Evolutionary conservation across 768 basidiomycete genomes (phyloP).

Genomic region (Pleurotus djamor): DNA sequence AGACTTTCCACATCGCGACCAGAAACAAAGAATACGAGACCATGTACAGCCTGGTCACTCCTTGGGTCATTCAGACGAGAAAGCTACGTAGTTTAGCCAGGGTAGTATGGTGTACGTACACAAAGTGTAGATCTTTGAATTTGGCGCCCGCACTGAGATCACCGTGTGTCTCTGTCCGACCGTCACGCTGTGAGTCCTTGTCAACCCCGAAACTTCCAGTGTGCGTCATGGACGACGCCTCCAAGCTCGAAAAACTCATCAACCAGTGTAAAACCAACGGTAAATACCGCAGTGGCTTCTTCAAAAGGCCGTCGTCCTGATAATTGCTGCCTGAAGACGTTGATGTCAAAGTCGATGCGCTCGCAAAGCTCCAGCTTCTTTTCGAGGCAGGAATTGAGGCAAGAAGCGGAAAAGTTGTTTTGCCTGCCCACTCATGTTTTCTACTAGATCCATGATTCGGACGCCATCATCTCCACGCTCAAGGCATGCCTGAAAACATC

Average conservation of each 20-base stretch:
- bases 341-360: constrained; percentile 78
- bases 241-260: constrained; percentile 56
- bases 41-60: constrained; percentile 75
- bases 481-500: constrained; percentile 76
- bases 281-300: constrained; percentile 21
- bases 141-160: not conserved
- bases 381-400: constrained; percentile 76
- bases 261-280: constrained; percentile 67
- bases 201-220: constrained; percentile 7
- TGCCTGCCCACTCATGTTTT: constrained; percentile 11
- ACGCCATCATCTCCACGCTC: constrained; percentile 64
- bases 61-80: constrained; percentile 87
- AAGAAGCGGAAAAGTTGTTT: constrained; percentile 12
- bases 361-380: constrained; percentile 73
- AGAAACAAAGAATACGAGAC: constrained; percentile 93
- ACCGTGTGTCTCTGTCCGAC: too few species aligned
- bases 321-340: constrained; percentile 48
- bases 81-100: constrained; percentile 10
- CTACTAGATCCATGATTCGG: constrained; percentile 67
- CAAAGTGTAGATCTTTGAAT: not conserved
- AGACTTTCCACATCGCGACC: constrained; percentile 8
- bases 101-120: not conserved
- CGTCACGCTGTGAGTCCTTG: not conserved
- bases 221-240: constrained; percentile 49
- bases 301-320: constrained; percentile 8